phyloP scores from a whole-genome alignment of 108 stramenopile species.

The Parietichytrium sp. region DNA sequence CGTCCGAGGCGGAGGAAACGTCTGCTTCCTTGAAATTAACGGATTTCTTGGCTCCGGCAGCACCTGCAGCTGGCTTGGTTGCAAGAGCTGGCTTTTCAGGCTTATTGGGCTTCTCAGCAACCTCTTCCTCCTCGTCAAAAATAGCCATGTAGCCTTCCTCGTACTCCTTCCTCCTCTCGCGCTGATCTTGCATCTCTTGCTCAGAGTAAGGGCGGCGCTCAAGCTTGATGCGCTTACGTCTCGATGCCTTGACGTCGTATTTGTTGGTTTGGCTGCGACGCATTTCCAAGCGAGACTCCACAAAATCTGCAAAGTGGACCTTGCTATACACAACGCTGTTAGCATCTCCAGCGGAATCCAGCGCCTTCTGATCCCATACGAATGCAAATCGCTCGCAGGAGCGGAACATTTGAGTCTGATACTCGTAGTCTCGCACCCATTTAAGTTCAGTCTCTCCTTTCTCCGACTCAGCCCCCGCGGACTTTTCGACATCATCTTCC shows the following conservation, averaged over 20 bases:
- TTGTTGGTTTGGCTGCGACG: background rate
- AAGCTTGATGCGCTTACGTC: background rate
- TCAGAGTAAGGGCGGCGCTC: background rate
- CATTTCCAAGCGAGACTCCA: background rate
- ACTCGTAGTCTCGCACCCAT: conserved; percentile 34
- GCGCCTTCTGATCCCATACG: background rate
- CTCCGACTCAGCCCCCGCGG: background rate
- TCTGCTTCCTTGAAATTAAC: too few species aligned
- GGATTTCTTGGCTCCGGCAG: too few species aligned
- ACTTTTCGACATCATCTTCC: background rate
- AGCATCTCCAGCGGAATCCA: background rate
- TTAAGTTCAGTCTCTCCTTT: background rate
- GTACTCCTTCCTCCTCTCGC: background rate
- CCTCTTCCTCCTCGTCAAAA: background rate
- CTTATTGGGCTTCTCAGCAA: too few species aligned
- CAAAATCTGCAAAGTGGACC: conserved; percentile 14
- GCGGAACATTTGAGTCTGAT: background rate
- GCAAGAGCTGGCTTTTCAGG: too few species aligned
- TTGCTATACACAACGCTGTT: conserved; percentile 4
- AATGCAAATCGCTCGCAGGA: background rate
- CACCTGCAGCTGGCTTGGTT: too few species aligned
- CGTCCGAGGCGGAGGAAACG: too few species aligned
- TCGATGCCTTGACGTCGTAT: background rate
- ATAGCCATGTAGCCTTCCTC: conserved; percentile 6
- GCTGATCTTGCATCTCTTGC: background rate